Evolutionary conservation across 2,329 filamentous ascomycete species (phyloP).

Genomic region (Chaetomiaceae sp.): DNA sequence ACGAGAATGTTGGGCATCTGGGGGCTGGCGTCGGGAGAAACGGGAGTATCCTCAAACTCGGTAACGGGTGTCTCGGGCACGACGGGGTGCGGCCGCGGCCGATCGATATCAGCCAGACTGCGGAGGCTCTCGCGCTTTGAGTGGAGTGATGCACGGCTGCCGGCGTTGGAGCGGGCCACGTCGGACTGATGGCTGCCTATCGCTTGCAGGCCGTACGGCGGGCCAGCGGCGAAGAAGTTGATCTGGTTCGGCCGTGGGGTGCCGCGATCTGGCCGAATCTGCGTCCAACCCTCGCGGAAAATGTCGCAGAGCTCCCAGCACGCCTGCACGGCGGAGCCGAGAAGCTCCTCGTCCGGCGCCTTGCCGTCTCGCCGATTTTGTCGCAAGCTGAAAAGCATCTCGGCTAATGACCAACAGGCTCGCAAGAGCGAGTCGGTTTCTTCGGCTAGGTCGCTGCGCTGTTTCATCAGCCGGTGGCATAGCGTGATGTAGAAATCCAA

Average conservation of each 20-base stretch:
- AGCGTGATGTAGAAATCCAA: slow-evolving; percentile 92
- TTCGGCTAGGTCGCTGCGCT: slow-evolving; percentile 68
- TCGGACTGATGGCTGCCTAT: slow-evolving; percentile 25
- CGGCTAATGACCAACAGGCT: slow-evolving; percentile 84
- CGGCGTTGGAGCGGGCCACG: slow-evolving; percentile 28
- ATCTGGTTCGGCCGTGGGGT: slow-evolving; percentile 78
- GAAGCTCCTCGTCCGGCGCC: slow-evolving; percentile 70
- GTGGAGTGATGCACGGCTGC: slow-evolving; percentile 43
- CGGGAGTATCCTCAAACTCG: slow-evolving; percentile 85
- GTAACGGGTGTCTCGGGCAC: slow-evolving; percentile 89
- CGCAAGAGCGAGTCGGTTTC: slow-evolving; percentile 79
- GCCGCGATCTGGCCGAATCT: slow-evolving; percentile 76
- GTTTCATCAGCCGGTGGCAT: slow-evolving; percentile 95
- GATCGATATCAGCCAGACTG: slow-evolving; percentile 41
- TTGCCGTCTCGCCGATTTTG: slow-evolving; percentile 73
- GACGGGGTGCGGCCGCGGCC: slow-evolving; percentile 39
- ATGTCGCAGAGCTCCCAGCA: slow-evolving; percentile 95
- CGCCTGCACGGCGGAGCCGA: slow-evolving; percentile 82
- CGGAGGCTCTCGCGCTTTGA: slow-evolving; percentile 51
- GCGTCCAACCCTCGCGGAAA: slow-evolving; percentile 87
- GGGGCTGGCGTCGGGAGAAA: slow-evolving; percentile 69
- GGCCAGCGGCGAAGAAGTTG: slow-evolving; percentile 55
- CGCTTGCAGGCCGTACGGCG: slow-evolving; percentile 28
- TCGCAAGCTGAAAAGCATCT: slow-evolving; percentile 86
- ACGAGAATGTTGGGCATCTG: slow-evolving; percentile 84